Conservation (phyloP, 2,329 filamentous ascomycete genomes). For the Sporothrix brunneoviolacea region DNA sequence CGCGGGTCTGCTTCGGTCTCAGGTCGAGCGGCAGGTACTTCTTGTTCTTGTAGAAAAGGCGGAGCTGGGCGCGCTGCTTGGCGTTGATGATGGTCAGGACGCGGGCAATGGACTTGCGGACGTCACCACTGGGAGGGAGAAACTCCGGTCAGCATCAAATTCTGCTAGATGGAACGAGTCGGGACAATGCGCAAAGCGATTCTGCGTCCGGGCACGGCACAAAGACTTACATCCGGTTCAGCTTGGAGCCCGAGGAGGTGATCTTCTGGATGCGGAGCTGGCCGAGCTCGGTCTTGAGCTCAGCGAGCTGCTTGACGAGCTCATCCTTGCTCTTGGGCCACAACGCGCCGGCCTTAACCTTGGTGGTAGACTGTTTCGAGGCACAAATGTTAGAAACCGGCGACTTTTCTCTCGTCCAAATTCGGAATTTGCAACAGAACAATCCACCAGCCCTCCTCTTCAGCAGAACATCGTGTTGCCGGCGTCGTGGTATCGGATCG, state of each 20-base stretch:
- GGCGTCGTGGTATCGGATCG: too few relatives aligned
- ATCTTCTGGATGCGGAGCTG: slow-evolving; percentile 99
- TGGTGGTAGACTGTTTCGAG: slow-evolving; percentile 44
- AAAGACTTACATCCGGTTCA: slow-evolving; percentile 83
- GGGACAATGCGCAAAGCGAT: too few relatives aligned
- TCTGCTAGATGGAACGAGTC: too few relatives aligned
- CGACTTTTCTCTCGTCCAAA: too few relatives aligned
- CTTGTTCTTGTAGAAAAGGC: slow-evolving; percentile 99
- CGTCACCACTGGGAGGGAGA: slow-evolving; percentile 67
- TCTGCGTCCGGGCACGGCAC: not conserved
- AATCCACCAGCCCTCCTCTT: too few relatives aligned
- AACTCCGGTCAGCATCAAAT: not conserved
- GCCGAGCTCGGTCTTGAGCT: slow-evolving; percentile 93
- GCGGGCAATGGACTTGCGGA: slow-evolving; percentile 98
- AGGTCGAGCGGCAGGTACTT: slow-evolving; percentile 99
- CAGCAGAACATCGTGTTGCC: too few relatives aligned
- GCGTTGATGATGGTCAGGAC: slow-evolving; percentile 99
- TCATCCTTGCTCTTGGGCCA: slow-evolving; percentile 99
- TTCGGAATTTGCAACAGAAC: not conserved
- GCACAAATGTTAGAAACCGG: slow-evolving; percentile 4
- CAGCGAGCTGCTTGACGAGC: slow-evolving; percentile 86
- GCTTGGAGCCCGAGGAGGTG: slow-evolving; percentile 87
- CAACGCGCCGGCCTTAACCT: slow-evolving; percentile 93
- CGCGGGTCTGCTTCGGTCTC: slow-evolving; percentile 95
- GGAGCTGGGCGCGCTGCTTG: slow-evolving; percentile 96